Conservation (phyloP, 176 grass and related monocot genomes). For the Alopecurus myosuroides region DNA sequence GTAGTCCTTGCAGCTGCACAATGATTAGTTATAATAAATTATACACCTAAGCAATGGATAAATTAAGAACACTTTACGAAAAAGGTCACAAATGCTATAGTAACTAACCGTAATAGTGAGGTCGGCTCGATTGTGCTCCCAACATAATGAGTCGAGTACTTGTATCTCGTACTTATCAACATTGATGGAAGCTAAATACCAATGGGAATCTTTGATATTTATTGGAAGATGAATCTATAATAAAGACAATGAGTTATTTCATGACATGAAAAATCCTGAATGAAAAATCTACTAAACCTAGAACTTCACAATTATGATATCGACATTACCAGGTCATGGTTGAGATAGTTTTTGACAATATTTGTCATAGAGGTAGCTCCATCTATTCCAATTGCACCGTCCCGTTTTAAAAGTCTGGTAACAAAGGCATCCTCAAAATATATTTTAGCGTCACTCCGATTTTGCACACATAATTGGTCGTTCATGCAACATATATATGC, state of each 20-base stretch:
- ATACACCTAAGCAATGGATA: too few species aligned
- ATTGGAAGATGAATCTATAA: background rate
- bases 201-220: background rate
- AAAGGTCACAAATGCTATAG: background rate
- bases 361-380: background rate
- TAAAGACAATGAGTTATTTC: too few species aligned
- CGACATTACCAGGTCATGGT: background rate
- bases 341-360: background rate
- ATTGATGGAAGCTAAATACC: background rate
- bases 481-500: background rate
- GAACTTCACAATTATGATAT: background rate
- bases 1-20: background rate
- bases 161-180: background rate
- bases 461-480: background rate
- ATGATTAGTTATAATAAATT: background rate
- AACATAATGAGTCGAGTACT: background rate
- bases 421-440: slow-evolving; percentile 2
- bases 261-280: too few species aligned
- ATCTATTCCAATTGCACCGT: background rate
- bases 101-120: background rate
- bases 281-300: background rate
- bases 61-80: too few species aligned
- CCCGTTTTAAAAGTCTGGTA: background rate
- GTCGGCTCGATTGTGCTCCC: background rate
- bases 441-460: background rate